Percentiles rank a stretch among this genome's conserved stretches.
These are phyloP conservation scores for Lomentospora prolificans DNA, from an alignment of 2,329 filamentous ascomycete genomes.

Conservation along the genomic window DNA sequence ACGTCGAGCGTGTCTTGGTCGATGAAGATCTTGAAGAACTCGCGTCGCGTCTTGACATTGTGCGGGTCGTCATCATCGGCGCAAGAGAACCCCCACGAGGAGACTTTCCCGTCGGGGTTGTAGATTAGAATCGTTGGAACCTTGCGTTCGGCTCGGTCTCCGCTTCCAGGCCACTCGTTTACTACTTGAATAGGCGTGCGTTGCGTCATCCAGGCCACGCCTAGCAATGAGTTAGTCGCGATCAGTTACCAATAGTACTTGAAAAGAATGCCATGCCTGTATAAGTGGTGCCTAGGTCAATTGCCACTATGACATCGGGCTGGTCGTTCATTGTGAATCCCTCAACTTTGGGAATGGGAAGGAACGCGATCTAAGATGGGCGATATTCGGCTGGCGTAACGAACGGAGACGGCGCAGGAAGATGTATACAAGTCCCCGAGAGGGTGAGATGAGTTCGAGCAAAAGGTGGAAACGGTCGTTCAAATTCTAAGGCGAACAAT, in stretches of 20 bases:
- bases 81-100: constrained; percentile 44
- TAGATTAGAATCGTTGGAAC: constrained; percentile 43
- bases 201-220: constrained; percentile 27
- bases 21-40: constrained; percentile 48
- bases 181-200: constrained; percentile 32
- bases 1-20: constrained; percentile 32
- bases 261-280: constrained; percentile 26
- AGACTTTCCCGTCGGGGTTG: constrained; percentile 27
- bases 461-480: too few relatives aligned
- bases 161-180: constrained; percentile 44
- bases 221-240: too few relatives aligned
- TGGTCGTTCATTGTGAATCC: constrained; percentile 10
- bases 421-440: too few relatives aligned
- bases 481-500: too few relatives aligned
- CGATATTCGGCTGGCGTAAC: too few relatives aligned
- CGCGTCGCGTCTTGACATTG: constrained; percentile 23
- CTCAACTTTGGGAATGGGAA: too few relatives aligned
- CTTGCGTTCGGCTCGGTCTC: constrained; percentile 43
- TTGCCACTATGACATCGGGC: constrained; percentile 30
- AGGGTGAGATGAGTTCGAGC: too few relatives aligned
- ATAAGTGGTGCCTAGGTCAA: constrained; percentile 36
- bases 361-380: too few relatives aligned
- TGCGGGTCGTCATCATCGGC: constrained; percentile 31
- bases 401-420: too few relatives aligned
- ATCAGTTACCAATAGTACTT: too few relatives aligned